Base-by-base conservation (phyloP, 164 flowering plant genomes). In the Protea cynaroides region DNA sequence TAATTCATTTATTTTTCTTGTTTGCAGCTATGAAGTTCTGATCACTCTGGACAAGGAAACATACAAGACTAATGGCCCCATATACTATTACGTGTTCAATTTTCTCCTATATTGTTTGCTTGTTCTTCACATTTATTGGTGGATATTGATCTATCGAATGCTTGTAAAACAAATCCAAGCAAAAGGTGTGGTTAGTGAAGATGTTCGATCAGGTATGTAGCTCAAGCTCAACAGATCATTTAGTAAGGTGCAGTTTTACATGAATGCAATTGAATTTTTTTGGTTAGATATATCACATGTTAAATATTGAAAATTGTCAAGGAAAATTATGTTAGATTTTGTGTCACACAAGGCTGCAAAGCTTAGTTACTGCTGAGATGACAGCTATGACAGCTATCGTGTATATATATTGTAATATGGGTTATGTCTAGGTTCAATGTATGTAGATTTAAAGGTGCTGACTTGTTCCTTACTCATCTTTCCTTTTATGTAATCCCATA, bases 101-200 rank as follows among this genome's bases (percentile, higher is more conserved):
- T 71, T 85, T 38, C 94, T 94, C 51, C 88, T 91, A 19, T 80
- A 64, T 69, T 86, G 87, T 81, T 77, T 92, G 81, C 89, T 94
- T 62, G 88, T 89, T 74, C 85, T 94, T 69, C 88, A 91, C 56
- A 79, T 94, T 67, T 94, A 88, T 65, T 92, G 99, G 99, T 89
- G 90, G 92, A 79, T 85, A 61, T 65, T 94, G 74, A 94, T 94
- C 59, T 82, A 62, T 49, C 82, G 97, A 73, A 94, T 94, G 97
- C 88, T 94, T 54, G 89, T 84, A 22, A 83, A 83, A 61, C 97
- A 94, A 88, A 74, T 94, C 70, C 82, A 82, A 75, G 87, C 86
- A 15, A 82, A 92, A 72, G 99, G 99, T 38, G 70, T 79, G 59
- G 69, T 92, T 61, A 82, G 96, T 58, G 99, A 92, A 3, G 99